These are phyloP conservation scores for Globisporangium apiculatum DNA, from an alignment of 352 stramenopile species.

Conservation along the genomic window DNA sequence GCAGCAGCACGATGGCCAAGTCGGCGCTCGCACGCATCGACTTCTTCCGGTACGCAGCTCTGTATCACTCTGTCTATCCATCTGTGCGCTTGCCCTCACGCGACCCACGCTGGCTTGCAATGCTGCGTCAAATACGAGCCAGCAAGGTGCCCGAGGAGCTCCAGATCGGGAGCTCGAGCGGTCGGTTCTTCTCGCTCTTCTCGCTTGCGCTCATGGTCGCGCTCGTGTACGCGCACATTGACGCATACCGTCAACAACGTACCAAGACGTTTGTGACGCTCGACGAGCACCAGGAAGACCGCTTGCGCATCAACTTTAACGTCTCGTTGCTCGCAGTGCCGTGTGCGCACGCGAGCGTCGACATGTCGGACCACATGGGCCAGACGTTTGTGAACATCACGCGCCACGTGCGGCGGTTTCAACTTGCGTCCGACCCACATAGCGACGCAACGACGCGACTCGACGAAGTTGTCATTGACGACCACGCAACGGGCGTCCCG, in stretches of 20 bases:
- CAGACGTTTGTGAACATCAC: slow-evolving; percentile 70
- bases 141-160: slow-evolving; percentile 78
- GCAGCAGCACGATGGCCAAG: slow-evolving; percentile 1
- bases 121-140: background rate
- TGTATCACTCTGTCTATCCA: background rate
- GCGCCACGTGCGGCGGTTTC: slow-evolving; percentile 74
- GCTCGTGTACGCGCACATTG: slow-evolving; percentile 52
- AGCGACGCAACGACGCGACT: slow-evolving; percentile 29
- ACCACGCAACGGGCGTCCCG: slow-evolving; percentile 49
- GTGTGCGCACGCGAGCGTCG: slow-evolving; percentile 62
- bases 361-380: slow-evolving; percentile 79
- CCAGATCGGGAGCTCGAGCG: slow-evolving; percentile 46
- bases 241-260: slow-evolving; percentile 32
- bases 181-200: slow-evolving; percentile 61
- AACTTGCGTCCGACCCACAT: slow-evolving; percentile 28
- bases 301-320: slow-evolving; percentile 83
- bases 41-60: slow-evolving; percentile 12
- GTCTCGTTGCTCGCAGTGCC: slow-evolving; percentile 70
- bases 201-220: slow-evolving; percentile 48
- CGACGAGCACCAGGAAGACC: slow-evolving; percentile 75
- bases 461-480: slow-evolving; percentile 69
- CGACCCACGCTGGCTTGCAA: background rate
- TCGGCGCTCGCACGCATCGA: slow-evolving; percentile 12
- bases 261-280: slow-evolving; percentile 56
- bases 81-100: background rate